Percentiles rank a stretch among this genome's conserved stretches.
Conservation (phyloP, 768 basidiomycete species). For the Calvatia gigantea region DNA sequence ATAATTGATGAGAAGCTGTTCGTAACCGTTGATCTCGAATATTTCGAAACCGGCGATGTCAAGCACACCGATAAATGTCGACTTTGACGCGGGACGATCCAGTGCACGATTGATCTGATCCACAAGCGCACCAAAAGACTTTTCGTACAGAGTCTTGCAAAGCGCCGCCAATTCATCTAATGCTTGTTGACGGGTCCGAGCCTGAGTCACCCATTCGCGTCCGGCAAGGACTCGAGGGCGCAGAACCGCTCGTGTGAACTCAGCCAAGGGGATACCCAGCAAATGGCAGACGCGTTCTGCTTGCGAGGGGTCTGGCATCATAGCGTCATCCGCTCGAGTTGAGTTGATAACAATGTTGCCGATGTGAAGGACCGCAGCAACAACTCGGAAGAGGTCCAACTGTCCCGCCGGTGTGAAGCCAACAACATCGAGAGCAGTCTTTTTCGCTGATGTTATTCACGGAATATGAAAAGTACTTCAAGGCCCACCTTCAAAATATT, state of each 20-base stretch:
- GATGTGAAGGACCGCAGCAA: slow-evolving; percentile 92
- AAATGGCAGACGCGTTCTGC: slow-evolving; percentile 89
- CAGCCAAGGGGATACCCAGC: slow-evolving; percentile 80
- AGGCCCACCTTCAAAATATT: slow-evolving; percentile 60
- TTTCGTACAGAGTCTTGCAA: slow-evolving; percentile 96
- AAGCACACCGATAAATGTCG: slow-evolving; percentile 94
- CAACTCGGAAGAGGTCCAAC: slow-evolving; percentile 87
- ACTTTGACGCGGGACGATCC: slow-evolving; percentile 88
- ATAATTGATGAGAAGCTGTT: slow-evolving; percentile 97
- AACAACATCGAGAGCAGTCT: slow-evolving; percentile 81
- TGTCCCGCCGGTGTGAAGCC: slow-evolving; percentile 87
- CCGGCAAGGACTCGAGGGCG: slow-evolving; percentile 92
- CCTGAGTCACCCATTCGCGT: slow-evolving; percentile 95
- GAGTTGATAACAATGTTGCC: slow-evolving; percentile 87
- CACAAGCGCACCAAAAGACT: slow-evolving; percentile 90
- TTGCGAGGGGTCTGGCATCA: slow-evolving; percentile 78
- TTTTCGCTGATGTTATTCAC: slow-evolving; percentile 27
- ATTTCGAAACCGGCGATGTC: slow-evolving; percentile 99
- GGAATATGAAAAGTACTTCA: not conserved
- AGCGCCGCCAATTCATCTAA: slow-evolving; percentile 87
- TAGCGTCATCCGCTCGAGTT: slow-evolving; percentile 74
- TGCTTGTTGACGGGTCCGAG: slow-evolving; percentile 87
- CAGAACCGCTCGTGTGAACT: slow-evolving; percentile 86
- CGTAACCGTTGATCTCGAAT: slow-evolving; percentile 90
- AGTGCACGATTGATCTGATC: slow-evolving; percentile 94